Percentiles rank a stretch among this genome's conserved stretches.
These are phyloP conservation scores for Raphanus sativus DNA, from an alignment of 345 rosid genomes.

Conservation along the genomic window DNA sequence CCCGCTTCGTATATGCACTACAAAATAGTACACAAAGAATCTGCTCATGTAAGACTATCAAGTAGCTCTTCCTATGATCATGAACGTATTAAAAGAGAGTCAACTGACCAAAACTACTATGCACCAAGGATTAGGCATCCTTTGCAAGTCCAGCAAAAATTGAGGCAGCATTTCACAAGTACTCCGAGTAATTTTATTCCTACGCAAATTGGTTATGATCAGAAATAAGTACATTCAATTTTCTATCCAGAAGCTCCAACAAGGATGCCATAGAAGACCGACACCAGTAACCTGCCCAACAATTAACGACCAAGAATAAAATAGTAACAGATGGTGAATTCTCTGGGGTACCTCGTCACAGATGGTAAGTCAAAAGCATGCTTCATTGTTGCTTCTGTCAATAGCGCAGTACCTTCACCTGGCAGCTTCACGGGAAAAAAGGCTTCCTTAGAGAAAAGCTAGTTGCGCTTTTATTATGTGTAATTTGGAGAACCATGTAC, in stretches of 20 bases:
- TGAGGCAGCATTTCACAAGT: constrained; percentile 49
- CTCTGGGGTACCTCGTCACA: constrained; percentile 50
- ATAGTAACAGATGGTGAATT: not conserved
- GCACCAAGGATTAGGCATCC: constrained; percentile 62
- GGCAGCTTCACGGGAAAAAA: constrained; percentile 36
- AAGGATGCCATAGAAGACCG: constrained; percentile 8
- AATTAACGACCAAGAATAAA: constrained; percentile 2
- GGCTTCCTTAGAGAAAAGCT: not conserved
- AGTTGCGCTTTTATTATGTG: not conserved
- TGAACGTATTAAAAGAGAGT: constrained; percentile 12
- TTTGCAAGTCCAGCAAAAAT: constrained; percentile 64
- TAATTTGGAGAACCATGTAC: not conserved
- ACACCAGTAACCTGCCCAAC: not conserved
- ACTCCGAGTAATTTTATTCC: constrained; percentile 50
- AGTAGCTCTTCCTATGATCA: not conserved
- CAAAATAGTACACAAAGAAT: constrained; percentile 25
- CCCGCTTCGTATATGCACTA: constrained; percentile 83
- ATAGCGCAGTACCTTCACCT: constrained; percentile 46
- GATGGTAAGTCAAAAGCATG: constrained; percentile 61
- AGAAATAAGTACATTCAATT: constrained; percentile 36
- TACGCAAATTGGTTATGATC: constrained; percentile 39
- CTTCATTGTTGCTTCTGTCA: constrained; percentile 51
- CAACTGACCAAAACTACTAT: constrained; percentile 67
- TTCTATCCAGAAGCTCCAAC: constrained; percentile 9
- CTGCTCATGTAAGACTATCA: not conserved